Percentiles rank a stretch among this genome's conserved stretches.
Conservation (phyloP, 169 alveolate genomes). For the Babesia bovis region DNA sequence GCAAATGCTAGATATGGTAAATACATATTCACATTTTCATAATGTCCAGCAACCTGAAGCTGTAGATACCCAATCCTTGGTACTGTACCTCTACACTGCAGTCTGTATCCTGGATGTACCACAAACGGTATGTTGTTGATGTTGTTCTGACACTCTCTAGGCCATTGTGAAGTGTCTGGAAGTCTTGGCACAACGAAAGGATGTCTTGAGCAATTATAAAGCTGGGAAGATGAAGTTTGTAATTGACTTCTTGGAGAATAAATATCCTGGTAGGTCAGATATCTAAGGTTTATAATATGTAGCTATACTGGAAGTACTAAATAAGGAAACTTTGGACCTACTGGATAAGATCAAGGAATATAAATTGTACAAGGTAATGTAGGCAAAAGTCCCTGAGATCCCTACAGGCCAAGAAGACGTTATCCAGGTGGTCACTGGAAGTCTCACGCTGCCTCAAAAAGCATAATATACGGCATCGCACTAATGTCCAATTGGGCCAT, state of each 20-base stretch:
- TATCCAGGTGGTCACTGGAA: conserved; percentile 76
- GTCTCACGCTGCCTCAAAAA: conserved; percentile 59
- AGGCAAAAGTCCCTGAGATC: not conserved
- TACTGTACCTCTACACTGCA: conserved; percentile 66
- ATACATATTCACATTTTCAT: not conserved
- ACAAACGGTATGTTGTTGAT: conserved; percentile 8
- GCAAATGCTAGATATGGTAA: conserved; percentile 9
- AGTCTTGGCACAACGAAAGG: conserved; percentile 56
- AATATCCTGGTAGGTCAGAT: conserved; percentile 31
- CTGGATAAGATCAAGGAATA: conserved; percentile 46
- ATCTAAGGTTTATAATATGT: not conserved
- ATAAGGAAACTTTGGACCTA: conserved; percentile 56
- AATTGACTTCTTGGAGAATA: conserved; percentile 66
- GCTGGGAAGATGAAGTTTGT: conserved; percentile 70
- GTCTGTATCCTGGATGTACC: conserved; percentile 50
- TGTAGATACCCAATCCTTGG: conserved; percentile 74
- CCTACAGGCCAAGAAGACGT: conserved; percentile 23
- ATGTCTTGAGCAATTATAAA: conserved; percentile 69
- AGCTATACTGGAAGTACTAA: conserved; percentile 48
- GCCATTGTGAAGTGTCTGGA: conserved; percentile 63
- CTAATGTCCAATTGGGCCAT: conserved; percentile 67
- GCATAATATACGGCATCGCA: conserved; percentile 64
- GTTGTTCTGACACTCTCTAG: conserved; percentile 19
- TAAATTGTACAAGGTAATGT: conserved; percentile 59
- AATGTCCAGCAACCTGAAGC: conserved; percentile 11